Conservation (phyloP, 345 rosid species). For the Psidium friedrichsthalianum region DNA sequence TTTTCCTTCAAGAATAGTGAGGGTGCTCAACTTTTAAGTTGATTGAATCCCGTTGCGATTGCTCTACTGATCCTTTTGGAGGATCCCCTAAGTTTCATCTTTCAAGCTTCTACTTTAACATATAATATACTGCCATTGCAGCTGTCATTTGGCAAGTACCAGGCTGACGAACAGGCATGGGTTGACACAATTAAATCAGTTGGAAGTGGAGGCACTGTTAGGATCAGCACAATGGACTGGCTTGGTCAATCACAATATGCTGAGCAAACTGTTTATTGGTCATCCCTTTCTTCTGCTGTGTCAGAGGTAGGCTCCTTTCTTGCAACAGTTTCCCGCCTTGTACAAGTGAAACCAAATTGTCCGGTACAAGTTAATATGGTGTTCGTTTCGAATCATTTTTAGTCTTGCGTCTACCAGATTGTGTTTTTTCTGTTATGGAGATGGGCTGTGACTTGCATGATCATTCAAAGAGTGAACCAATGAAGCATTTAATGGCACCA, state of each 20-base stretch:
- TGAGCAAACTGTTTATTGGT: slow-evolving; percentile 52
- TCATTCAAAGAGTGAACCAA: not conserved
- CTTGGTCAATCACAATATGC: slow-evolving; percentile 79
- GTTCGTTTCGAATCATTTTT: not conserved
- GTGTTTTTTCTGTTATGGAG: not conserved
- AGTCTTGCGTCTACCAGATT: not conserved
- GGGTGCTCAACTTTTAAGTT: not conserved
- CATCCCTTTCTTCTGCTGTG: slow-evolving; percentile 62
- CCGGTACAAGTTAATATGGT: not conserved
- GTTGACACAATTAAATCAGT: slow-evolving; percentile 70
- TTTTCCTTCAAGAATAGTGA: not conserved
- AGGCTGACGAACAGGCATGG: slow-evolving; percentile 84
- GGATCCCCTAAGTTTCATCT: not conserved
- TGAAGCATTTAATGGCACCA: not conserved
- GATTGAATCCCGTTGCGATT: not conserved
- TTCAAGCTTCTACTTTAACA: not conserved
- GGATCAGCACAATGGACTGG: slow-evolving; percentile 90
- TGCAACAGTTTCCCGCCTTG: not conserved
- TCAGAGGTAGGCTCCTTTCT: slow-evolving; percentile 42
- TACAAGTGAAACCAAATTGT: not conserved
- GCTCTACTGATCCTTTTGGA: not conserved
- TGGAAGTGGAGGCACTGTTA: slow-evolving; percentile 40
- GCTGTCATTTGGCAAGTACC: slow-evolving; percentile 63
- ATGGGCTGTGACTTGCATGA: not conserved
- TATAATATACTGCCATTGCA: slow-evolving; percentile 10